Evolutionary conservation across 1,284 basidiomycete genomes (phyloP).

Genomic region (Ceratobasidium sp.): DNA sequence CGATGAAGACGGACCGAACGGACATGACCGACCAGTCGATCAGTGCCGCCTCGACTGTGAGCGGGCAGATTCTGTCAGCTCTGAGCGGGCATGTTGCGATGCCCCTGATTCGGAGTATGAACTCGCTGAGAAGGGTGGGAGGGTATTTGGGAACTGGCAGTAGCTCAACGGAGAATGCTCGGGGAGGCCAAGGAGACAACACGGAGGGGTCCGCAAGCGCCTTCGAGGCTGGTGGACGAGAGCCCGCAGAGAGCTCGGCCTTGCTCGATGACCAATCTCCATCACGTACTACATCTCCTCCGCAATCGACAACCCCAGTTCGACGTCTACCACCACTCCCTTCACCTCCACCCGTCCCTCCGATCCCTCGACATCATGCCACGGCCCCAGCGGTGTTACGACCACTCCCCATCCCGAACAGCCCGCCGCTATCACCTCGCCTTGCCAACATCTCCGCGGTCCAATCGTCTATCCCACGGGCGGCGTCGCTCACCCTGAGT

Average conservation of each 20-base stretch:
- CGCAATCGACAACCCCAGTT: not conserved
- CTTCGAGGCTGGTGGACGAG: too few relatives aligned
- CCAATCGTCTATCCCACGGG: not conserved
- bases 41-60: not conserved
- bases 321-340: conserved; percentile 20
- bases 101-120: conserved; percentile 16
- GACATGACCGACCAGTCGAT: not conserved
- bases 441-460: not conserved
- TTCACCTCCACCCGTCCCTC: conserved; percentile 1
- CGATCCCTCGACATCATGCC: not conserved
- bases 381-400: not conserved
- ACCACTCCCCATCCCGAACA: not conserved
- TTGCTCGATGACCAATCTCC: not conserved
- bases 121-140: conserved; percentile 14
- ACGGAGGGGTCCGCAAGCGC: too few relatives aligned
- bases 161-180: not conserved
- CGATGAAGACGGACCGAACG: conserved; percentile 2
- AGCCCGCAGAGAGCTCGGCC: not conserved
- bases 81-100: not conserved
- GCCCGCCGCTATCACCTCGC: not conserved
- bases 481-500: not conserved
- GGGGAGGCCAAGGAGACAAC: too few relatives aligned
- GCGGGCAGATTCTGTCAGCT: conserved; percentile 20
- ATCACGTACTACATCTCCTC: not conserved
- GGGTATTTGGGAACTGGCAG: not conserved